These are phyloP conservation scores for Cordyceps fumosorosea DNA, from an alignment of 2,329 filamentous ascomycete genomes.

Conservation along the genomic window DNA sequence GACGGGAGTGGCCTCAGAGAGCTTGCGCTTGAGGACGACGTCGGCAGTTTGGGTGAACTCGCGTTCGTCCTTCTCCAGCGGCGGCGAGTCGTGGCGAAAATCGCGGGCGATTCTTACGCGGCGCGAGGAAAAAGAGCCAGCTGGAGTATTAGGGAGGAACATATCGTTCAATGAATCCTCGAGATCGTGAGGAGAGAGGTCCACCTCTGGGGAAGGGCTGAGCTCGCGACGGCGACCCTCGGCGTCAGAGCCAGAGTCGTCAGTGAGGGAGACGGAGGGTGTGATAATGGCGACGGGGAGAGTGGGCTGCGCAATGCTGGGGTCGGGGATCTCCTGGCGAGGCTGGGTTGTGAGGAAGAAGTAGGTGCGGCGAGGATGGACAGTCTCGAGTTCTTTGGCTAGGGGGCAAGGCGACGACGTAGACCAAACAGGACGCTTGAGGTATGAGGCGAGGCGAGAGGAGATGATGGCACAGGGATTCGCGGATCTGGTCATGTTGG, in stretches of 20 bases:
- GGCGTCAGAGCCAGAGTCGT: constrained; percentile 53
- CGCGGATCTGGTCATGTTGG: constrained; percentile 61
- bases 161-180: constrained; percentile 63
- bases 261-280: constrained; percentile 66
- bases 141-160: constrained; percentile 53
- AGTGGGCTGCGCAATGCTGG: constrained; percentile 24
- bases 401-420: constrained; percentile 75
- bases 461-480: constrained; percentile 95
- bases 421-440: constrained; percentile 80
- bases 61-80: constrained; percentile 87
- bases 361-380: constrained; percentile 91
- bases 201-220: constrained; percentile 88
- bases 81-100: constrained; percentile 70
- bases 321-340: constrained; percentile 67
- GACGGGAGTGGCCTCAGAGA: constrained; percentile 36
- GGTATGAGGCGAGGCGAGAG: constrained; percentile 79
- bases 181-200: constrained; percentile 80
- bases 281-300: constrained; percentile 57
- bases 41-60: constrained; percentile 96
- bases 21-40: constrained; percentile 64
- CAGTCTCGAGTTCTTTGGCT: constrained; percentile 85
- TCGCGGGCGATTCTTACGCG: constrained; percentile 32
- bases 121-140: constrained; percentile 54
- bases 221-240: constrained; percentile 63
- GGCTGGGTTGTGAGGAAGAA: constrained; percentile 90